Percentiles rank a stretch among this genome's conserved stretches.
phyloP scores from a whole-genome alignment of 2,329 filamentous ascomycete species.

The Colletotrichum cuscutae region DNA sequence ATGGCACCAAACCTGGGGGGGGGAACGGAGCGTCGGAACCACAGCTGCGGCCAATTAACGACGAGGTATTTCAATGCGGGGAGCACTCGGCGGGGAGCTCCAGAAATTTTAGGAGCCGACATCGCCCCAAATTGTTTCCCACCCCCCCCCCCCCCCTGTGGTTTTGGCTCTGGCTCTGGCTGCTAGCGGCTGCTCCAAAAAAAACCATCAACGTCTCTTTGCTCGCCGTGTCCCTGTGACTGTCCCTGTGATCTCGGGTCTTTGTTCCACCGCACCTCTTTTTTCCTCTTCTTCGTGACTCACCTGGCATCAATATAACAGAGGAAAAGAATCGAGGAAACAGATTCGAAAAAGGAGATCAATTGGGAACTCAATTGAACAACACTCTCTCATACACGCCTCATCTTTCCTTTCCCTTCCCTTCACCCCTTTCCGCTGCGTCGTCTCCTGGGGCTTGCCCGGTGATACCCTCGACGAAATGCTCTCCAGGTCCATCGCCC shows the following conservation, averaged over 20 bases:
- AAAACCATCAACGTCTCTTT: constrained; percentile 10
- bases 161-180: background rate
- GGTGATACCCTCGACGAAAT: constrained; percentile 33
- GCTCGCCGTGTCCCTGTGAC: constrained; percentile 41
- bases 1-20: background rate
- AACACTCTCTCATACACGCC: background rate
- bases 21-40: background rate
- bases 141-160: constrained; percentile 1
- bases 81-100: constrained; percentile 40
- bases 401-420: background rate
- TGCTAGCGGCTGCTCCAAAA: background rate
- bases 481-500: constrained; percentile 36
- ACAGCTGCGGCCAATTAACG: constrained; percentile 39
- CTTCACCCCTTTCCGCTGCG: background rate
- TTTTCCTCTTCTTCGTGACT: constrained; percentile 33
- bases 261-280: constrained; percentile 13
- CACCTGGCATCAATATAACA: constrained; percentile 22
- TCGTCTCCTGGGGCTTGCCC: background rate
- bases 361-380: constrained; percentile 4
- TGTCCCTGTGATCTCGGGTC: constrained; percentile 43
- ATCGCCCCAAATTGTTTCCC: constrained; percentile 42
- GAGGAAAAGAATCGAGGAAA: constrained; percentile 10
- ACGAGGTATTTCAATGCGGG: constrained; percentile 41
- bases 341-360: background rate
- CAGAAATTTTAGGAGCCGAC: constrained; percentile 43